Conservation (phyloP, 2,329 filamentous ascomycete species). For the Talaromyces sp. region DNA sequence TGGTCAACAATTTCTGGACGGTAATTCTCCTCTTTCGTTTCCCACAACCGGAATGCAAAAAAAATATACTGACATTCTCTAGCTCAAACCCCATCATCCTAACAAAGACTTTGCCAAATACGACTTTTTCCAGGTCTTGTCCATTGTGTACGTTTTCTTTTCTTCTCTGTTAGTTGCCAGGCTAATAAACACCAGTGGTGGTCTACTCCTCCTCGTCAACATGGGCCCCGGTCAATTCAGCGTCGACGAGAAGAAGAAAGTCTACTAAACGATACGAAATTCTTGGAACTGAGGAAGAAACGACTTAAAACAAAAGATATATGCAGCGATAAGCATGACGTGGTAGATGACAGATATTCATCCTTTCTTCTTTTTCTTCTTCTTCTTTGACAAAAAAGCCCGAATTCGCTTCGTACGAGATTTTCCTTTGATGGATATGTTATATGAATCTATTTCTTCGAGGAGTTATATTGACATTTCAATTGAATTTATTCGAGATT, state of each 20-base stretch:
- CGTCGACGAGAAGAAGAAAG: slow-evolving; percentile 99
- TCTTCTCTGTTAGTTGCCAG: background rate
- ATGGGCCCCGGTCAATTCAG: slow-evolving; percentile 96
- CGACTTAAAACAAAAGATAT: slow-evolving; percentile 1
- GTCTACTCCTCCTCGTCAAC: slow-evolving; percentile 93
- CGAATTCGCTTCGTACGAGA: background rate
- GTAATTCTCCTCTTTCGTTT: slow-evolving; percentile 52
- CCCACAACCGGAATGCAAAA: background rate
- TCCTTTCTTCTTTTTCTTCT: background rate
- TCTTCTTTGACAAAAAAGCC: background rate
- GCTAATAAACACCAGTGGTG: slow-evolving; percentile 53
- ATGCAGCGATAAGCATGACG: slow-evolving; percentile 8
- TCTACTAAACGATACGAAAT: slow-evolving; percentile 62
- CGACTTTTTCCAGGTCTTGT: slow-evolving; percentile 99
- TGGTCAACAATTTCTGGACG: slow-evolving; percentile 99
- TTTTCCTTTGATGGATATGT: background rate
- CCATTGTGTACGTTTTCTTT: slow-evolving; percentile 67
- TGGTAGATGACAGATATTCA: background rate
- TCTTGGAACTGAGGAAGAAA: background rate
- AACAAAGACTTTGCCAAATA: slow-evolving; percentile 99
- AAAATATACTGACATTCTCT: background rate
- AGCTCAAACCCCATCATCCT: slow-evolving; percentile 96
- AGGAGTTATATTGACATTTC: slow-evolving; percentile 8
- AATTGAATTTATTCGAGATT: background rate
- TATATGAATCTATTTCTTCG: background rate